Percentiles rank a stretch among this genome's conserved stretches.
phyloP scores from a whole-genome alignment of 768 basidiomycete species.

The Boletus tylopilopsis region DNA sequence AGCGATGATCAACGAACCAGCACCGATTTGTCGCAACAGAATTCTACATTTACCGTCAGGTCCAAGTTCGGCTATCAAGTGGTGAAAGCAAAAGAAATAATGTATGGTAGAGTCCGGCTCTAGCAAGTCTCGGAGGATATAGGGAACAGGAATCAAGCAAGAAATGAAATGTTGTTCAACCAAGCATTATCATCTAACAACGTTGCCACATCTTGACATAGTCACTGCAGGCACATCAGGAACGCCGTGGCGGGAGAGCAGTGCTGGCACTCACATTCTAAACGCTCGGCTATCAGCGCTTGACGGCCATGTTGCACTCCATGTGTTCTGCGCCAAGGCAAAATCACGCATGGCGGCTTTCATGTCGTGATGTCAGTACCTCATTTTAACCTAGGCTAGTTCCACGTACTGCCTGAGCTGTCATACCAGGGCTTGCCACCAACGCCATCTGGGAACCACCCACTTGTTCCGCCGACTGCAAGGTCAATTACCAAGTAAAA shows the following conservation, averaged over 20 bases:
- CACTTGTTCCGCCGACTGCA: constrained; percentile 78
- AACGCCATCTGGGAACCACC: constrained; percentile 42
- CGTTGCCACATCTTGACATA: constrained; percentile 35
- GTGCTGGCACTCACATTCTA: constrained; percentile 46
- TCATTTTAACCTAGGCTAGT: constrained; percentile 13
- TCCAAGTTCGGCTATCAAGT: too few relatives aligned
- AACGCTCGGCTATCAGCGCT: constrained; percentile 60
- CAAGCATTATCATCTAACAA: constrained; percentile 12
- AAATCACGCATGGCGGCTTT: constrained; percentile 69
- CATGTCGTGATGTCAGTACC: constrained; percentile 1
- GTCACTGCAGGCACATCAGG: constrained; percentile 18
- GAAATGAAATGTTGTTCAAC: neutral
- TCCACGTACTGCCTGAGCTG: constrained; percentile 42
- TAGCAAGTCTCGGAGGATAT: too few relatives aligned
- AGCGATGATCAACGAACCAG: neutral
- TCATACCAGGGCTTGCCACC: constrained; percentile 66
- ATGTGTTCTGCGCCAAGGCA: constrained; percentile 53
- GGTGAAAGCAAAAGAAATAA: too few relatives aligned
- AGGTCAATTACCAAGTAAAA: constrained; percentile 83
- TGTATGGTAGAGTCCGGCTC: too few relatives aligned
- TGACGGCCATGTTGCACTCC: constrained; percentile 75
- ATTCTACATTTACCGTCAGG: too few relatives aligned
- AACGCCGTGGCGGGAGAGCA: neutral
- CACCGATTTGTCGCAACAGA: too few relatives aligned
- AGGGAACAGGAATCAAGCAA: too few relatives aligned